phyloP scores from a whole-genome alignment of 495 filamentous ascomycete species.

The Penicillium riverlandense region DNA sequence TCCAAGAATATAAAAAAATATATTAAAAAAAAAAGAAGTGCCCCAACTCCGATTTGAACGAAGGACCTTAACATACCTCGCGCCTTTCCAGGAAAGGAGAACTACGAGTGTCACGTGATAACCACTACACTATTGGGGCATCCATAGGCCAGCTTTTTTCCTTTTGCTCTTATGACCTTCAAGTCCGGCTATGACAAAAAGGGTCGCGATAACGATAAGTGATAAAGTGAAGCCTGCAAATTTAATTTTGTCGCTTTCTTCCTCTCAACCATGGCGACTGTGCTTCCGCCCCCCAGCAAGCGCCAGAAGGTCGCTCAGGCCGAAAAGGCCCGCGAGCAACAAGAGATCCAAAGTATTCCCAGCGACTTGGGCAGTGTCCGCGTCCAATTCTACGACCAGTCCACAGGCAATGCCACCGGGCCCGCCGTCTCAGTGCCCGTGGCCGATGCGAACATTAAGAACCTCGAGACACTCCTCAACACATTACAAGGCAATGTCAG shows the following conservation, averaged over 20 bases:
- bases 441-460: conserved; percentile 79
- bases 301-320: conserved; percentile 71
- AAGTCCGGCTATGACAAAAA: no score
- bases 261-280: conserved; percentile 64
- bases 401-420: conserved; percentile 59
- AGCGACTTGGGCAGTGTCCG: conserved; percentile 71
- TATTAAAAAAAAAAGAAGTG: no score
- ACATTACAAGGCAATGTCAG: conserved; percentile 75
- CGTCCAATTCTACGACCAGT: conserved; percentile 81
- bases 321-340: conserved; percentile 65
- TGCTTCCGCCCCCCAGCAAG: conserved; percentile 85
- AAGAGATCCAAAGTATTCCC: conserved; percentile 66
- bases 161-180: no score
- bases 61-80: no score
- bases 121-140: no score
- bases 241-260: conserved; percentile 13
- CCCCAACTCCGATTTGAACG: no score
- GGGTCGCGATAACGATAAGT: background rate
- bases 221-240: conserved; percentile 1
- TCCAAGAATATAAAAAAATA: no score
- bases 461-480: conserved; percentile 87
- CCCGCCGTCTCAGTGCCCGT: conserved; percentile 75
- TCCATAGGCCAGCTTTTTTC: no score
- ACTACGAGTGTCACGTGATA: no score
- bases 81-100: no score